These are phyloP conservation scores for Crotalaria pallida DNA, from an alignment of 306 rosid genomes.

Conservation along the genomic window DNA sequence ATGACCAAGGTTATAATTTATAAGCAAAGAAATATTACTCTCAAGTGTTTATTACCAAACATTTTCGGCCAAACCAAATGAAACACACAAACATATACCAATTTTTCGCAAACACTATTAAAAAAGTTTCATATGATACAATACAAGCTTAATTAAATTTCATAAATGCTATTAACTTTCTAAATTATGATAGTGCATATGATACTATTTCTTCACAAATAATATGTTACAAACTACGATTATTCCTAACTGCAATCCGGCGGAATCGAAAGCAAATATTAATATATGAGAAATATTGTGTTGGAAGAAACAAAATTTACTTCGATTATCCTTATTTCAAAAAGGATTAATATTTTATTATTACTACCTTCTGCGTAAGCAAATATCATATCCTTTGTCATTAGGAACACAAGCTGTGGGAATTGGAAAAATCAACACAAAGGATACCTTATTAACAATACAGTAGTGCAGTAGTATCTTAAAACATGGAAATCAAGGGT, in stretches of 20 bases:
- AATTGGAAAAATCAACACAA: background rate
- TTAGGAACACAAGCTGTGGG: background rate
- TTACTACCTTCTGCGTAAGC: too few relatives aligned
- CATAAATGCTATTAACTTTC: background rate
- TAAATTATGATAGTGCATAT: background rate
- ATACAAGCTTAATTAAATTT: background rate
- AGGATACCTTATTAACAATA: background rate
- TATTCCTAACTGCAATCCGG: too few relatives aligned
- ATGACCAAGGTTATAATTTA: too few relatives aligned
- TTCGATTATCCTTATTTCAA: too few relatives aligned
- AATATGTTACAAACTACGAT: background rate
- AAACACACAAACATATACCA: background rate
- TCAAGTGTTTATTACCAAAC: too few relatives aligned
- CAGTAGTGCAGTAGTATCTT: background rate
- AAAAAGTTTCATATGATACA: background rate
- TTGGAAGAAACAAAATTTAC: too few relatives aligned
- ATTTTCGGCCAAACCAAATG: too few relatives aligned
- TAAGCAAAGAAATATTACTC: too few relatives aligned
- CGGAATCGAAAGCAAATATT: too few relatives aligned
- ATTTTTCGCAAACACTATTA: background rate
- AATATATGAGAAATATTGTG: too few relatives aligned
- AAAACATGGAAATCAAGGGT: constrained; percentile 18
- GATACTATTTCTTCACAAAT: background rate
- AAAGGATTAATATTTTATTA: too few relatives aligned
- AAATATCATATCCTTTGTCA: background rate